Percentiles rank a stretch among this genome's conserved stretches.
These are phyloP conservation scores for Zasmidium angulare DNA, from an alignment of 2,329 filamentous ascomycete species.

Conservation along the genomic window DNA sequence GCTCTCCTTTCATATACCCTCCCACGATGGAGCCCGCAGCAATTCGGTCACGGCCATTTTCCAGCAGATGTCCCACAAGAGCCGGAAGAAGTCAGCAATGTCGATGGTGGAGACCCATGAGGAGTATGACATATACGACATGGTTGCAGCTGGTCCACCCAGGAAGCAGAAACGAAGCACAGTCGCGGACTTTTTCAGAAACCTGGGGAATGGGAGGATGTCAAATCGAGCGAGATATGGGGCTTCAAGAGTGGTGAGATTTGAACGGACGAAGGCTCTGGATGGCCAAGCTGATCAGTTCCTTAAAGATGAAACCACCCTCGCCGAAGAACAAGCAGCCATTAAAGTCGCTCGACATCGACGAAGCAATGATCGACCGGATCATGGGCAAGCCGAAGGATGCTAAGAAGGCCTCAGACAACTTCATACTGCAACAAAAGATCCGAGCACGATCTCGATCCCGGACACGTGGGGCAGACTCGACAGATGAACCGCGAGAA, in stretches of 20 bases:
- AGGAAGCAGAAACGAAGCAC: constrained; percentile 5
- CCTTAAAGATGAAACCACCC: constrained; percentile 4
- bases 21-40: neutral
- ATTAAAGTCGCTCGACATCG: constrained; percentile 22
- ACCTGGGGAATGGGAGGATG: constrained; percentile 6
- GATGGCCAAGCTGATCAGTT: too few species aligned
- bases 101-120: neutral
- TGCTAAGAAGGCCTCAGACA: constrained; percentile 8
- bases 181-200: constrained; percentile 6
- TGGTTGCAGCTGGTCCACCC: neutral
- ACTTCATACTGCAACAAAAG: constrained; percentile 24
- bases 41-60: neutral
- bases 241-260: neutral
- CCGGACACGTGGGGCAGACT: neutral
- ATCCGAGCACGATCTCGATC: constrained; percentile 9
- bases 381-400: constrained; percentile 26
- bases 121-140: neutral
- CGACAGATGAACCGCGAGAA: neutral
- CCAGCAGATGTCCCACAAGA: neutral
- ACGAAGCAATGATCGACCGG: constrained; percentile 23
- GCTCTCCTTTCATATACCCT: neutral
- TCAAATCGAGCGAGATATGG: neutral
- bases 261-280: too few species aligned
- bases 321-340: constrained; percentile 13
- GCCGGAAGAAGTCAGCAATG: neutral